These are phyloP conservation scores for Apophysomyces elegans DNA, from an alignment of 371 early-diverging fungal genomes.

Conservation along the genomic window DNA sequence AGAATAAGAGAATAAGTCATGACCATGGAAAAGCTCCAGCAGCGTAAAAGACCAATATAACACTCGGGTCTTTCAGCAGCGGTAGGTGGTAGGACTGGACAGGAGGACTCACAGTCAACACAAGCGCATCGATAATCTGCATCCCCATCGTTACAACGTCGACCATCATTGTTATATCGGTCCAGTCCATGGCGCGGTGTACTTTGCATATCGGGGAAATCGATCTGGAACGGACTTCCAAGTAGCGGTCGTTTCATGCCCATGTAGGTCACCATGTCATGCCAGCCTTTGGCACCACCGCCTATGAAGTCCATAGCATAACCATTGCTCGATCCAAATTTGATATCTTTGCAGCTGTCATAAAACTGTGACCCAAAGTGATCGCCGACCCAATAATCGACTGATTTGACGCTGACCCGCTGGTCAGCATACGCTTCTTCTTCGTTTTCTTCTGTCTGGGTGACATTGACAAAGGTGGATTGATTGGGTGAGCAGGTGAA, in stretches of 20 bases:
- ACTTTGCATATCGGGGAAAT: slow-evolving; percentile 54
- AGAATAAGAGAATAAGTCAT: slow-evolving; percentile 55
- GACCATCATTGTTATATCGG: slow-evolving; percentile 48
- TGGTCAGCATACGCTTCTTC: slow-evolving; percentile 21
- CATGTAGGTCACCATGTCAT: slow-evolving; percentile 69
- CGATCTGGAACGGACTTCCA: slow-evolving; percentile 77
- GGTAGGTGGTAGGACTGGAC: slow-evolving; percentile 61
- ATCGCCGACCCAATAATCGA: slow-evolving; percentile 67
- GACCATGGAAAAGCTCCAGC: slow-evolving; percentile 65
- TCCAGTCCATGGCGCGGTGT: slow-evolving; percentile 29
- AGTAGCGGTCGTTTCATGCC: slow-evolving; percentile 61
- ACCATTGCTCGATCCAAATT: slow-evolving; percentile 70
- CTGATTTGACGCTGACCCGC: slow-evolving; percentile 44
- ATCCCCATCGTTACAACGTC: slow-evolving; percentile 65
- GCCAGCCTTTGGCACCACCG: slow-evolving; percentile 73
- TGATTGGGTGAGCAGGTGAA: slow-evolving; percentile 78
- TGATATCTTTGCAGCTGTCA: slow-evolving; percentile 78
- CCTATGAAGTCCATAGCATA: slow-evolving; percentile 80
- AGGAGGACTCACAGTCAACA: slow-evolving; percentile 70
- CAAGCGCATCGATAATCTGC: slow-evolving; percentile 69
- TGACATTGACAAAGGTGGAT: slow-evolving; percentile 74
- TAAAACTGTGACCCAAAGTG: slow-evolving; percentile 66
- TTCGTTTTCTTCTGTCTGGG: slow-evolving; percentile 26
- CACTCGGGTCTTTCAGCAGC: slow-evolving; percentile 58
- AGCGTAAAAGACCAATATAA: slow-evolving; percentile 50